Percentiles rank a stretch among this genome's conserved stretches.
Evolutionary conservation across 495 filamentous ascomycete species (phyloP).

Genomic region (Tuber calosporum): DNA sequence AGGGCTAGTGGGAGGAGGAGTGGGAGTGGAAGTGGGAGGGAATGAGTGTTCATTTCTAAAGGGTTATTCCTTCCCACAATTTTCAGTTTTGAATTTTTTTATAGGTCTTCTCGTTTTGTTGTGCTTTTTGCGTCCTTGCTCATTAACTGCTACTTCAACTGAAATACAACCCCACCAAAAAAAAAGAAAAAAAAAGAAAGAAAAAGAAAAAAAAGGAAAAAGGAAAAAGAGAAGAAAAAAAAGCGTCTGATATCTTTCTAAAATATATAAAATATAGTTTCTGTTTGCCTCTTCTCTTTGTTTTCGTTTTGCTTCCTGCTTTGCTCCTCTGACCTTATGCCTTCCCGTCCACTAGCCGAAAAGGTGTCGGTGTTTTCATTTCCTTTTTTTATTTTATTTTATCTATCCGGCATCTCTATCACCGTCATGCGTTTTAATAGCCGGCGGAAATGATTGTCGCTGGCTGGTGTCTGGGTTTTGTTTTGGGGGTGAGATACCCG

Average conservation of each 20-base stretch:
- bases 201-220: neutral
- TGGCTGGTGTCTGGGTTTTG: neutral
- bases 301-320: neutral
- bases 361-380: no score
- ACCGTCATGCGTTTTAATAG: neutral
- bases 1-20: neutral
- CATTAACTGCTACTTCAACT: neutral
- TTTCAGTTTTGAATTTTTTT: neutral
- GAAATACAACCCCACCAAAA: neutral
- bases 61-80: neutral
- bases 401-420: neutral
- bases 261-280: neutral
- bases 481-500: neutral
- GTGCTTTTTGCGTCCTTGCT: neutral
- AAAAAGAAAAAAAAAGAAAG: neutral
- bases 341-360: no score
- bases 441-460: neutral
- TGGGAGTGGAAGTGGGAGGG: neutral
- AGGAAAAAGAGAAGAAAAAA: neutral
- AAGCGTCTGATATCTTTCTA: neutral
- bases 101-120: neutral
- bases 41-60: neutral
- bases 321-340: no score
- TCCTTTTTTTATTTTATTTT: neutral
- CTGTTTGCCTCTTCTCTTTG: neutral